phyloP scores from a whole-genome alignment of 371 early-diverging fungal species.

The Mucor plumbeus region DNA sequence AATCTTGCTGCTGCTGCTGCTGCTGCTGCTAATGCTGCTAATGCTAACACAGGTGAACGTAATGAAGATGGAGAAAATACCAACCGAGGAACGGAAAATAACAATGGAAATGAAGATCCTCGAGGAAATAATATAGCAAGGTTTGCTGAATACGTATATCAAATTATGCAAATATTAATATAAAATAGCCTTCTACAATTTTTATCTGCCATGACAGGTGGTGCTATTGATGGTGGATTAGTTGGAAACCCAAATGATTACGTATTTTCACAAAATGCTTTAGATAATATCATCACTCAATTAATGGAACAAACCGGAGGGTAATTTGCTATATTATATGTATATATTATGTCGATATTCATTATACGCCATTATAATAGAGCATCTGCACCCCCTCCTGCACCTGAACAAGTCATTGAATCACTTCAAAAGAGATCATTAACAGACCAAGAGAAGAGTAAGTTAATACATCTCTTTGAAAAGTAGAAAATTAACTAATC shows the following conservation, averaged over 20 bases:
- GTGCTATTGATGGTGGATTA: conserved; percentile 39
- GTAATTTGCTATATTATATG: conserved; percentile 10
- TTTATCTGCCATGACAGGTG: conserved; percentile 41
- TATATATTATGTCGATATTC: neutral
- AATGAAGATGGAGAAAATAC: conserved; percentile 9
- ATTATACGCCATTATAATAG: conserved; percentile 23
- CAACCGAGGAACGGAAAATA: neutral
- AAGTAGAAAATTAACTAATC: neutral
- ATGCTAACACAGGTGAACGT: neutral
- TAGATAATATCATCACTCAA: conserved; percentile 81
- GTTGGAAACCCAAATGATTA: conserved; percentile 69
- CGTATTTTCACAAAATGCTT: conserved; percentile 62
- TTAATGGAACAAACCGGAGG: conserved; percentile 78
- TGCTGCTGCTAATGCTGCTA: neutral
- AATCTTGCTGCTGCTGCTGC: neutral
- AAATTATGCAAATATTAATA: neutral
- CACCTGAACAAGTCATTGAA: conserved; percentile 67
- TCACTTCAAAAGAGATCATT: conserved; percentile 54
- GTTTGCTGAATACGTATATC: conserved; percentile 5
- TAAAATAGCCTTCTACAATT: conserved; percentile 41
- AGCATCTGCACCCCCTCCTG: conserved; percentile 70
- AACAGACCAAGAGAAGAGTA: conserved; percentile 58
- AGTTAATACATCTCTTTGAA: neutral
- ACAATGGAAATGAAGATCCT: conserved; percentile 8
- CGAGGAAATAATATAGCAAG: conserved; percentile 32